Evolutionary conservation across 1,139 yeast genomes (phyloP).

Genomic region (Blastobotrys illinoisensis): DNA sequence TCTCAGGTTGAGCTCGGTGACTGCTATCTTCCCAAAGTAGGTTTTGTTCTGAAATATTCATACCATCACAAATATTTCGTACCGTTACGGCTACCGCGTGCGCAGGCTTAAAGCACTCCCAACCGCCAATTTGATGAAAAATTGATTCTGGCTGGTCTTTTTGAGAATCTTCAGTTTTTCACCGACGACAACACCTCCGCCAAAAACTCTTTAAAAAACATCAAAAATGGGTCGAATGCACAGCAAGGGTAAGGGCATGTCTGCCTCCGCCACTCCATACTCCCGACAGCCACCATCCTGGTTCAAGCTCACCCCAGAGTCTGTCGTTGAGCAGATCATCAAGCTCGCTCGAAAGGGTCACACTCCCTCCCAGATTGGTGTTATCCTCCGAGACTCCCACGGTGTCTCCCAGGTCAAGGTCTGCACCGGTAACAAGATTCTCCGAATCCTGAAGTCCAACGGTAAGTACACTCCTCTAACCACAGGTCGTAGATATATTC

Average conservation of each 20-base stretch:
- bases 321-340: slow-evolving; percentile 96
- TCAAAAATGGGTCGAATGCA: slow-evolving; percentile 57
- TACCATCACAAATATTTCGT: background rate
- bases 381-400: slow-evolving; percentile 98
- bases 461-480: slow-evolving; percentile 45
- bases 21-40: background rate
- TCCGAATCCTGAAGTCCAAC: slow-evolving; percentile 97
- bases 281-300: slow-evolving; percentile 98
- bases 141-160: background rate
- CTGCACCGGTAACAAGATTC: slow-evolving; percentile 98
- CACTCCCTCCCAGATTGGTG: slow-evolving; percentile 99
- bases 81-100: background rate
- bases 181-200: slow-evolving; percentile 5
- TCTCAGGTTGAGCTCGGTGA: background rate
- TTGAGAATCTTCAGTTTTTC: background rate
- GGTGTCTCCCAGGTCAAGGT: slow-evolving; percentile 98
- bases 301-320: slow-evolving; percentile 96
- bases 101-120: background rate
- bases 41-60: background rate
- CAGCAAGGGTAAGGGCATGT: slow-evolving; percentile 94
- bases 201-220: slow-evolving; percentile 11
- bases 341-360: slow-evolving; percentile 99
- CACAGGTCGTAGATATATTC: background rate
- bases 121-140: background rate
- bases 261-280: slow-evolving; percentile 98